Base-by-base conservation (phyloP, 1,284 basidiomycete species). In the Irpex lacteus region DNA sequence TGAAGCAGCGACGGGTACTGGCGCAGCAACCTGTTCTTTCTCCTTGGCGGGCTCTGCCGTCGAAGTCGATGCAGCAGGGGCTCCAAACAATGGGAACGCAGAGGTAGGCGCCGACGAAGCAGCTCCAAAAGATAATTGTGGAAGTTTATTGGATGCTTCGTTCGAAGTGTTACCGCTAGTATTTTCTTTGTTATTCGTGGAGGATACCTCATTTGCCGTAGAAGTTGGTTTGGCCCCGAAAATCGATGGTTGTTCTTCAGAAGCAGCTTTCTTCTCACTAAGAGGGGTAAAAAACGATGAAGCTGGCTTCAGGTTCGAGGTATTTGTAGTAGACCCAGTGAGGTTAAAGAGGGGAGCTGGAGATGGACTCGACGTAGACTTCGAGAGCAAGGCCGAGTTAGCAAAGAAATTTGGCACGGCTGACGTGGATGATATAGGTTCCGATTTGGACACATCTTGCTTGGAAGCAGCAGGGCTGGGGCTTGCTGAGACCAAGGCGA, bases 331-430 rank as follows among this genome's bases (percentile, higher is more conserved):
- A 4, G 68, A 60, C 7, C 37, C 52, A 11, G 56, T 55, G 26
- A 60, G 62, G 19, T 64, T 26, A 47, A 62, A 53, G 3, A 71
- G 38, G 11, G 64, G 54, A 18, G 54, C 21, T 8, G 60, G 71
- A 7, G 69, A 64, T 21, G 64, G 61, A 34, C 70, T 67, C 1
- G 65, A 61, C 5, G 70, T 66, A 19, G 78, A 63, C 65, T 78
- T 76, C 49, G 70, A 65, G 64, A 79, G 71, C 13, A 74, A 66
- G 11, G 78, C 69, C 0, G 81, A 77, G 55, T 65, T 75, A 9
- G 79, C 76, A 61, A 87, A 87, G 70, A 87, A 85, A 69, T 85
- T 80, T 7, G 84, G 85, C 36, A 85, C 70, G 6, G 70, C 70
- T 5, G 68, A 65, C 15, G 73, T 40, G n/a, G 50, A 55, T 11